A percentile compares a stretch with the other conserved stretches of the same genome.
Evolutionary conservation across 2,329 filamentous ascomycete genomes (phyloP).

Genomic region (Chaetomiaceae sp.): DNA sequence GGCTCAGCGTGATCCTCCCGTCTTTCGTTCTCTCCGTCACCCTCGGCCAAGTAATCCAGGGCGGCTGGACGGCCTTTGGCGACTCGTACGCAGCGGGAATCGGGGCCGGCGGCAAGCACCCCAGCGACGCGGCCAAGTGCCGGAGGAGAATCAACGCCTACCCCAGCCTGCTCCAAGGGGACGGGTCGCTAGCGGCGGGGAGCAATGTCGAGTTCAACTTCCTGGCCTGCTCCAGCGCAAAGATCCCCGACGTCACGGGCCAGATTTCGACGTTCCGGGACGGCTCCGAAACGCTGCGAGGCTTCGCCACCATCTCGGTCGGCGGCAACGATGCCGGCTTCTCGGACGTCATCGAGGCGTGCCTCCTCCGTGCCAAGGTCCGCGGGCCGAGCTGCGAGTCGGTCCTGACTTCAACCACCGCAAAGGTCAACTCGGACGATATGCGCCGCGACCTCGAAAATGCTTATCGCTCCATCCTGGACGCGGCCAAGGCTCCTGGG

Average conservation of each 20-base stretch:
- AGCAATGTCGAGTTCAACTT: not conserved
- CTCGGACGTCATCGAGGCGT: not conserved
- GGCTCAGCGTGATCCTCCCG: not conserved
- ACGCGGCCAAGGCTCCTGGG: not conserved
- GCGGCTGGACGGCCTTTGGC: constrained; percentile 2
- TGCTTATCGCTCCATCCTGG: not conserved
- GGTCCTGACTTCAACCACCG: not conserved
- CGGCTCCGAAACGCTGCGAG: not conserved
- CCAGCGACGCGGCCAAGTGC: not conserved
- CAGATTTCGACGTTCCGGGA: not conserved
- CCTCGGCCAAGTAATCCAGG: not conserved
- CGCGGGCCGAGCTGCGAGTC: not conserved
- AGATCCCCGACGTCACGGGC: not conserved
- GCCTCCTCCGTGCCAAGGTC: not conserved
- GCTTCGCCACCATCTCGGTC: not conserved
- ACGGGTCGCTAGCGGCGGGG: not conserved
- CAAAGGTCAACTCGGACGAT: not conserved
- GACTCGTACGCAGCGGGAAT: not conserved
- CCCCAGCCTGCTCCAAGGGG: not conserved
- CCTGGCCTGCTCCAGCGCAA: not conserved
- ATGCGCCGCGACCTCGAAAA: not conserved
- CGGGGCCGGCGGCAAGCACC: not conserved
- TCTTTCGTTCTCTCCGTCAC: not conserved
- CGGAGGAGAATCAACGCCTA: not conserved
- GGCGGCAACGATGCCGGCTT: constrained; percentile 4